Percentiles rank a stretch among this genome's conserved stretches.
Conservation (phyloP, 2,329 filamentous ascomycete species). For the Amauroascus verrucosus region DNA sequence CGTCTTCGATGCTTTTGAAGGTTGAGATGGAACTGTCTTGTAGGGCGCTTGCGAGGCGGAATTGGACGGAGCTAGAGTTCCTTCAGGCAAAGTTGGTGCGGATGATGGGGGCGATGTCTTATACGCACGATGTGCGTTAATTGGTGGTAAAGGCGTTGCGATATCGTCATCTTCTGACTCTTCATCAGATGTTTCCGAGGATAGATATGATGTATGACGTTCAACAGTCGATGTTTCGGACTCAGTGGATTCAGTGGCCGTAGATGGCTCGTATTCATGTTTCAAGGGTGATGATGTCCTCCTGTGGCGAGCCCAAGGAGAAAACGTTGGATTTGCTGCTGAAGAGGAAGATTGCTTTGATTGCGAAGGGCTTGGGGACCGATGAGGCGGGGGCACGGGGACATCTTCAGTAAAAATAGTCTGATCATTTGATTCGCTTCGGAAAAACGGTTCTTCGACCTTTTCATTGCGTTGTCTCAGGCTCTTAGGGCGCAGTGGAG, state of each 20-base stretch:
- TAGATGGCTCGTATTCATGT: slow-evolving; percentile 90
- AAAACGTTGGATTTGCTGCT: slow-evolving; percentile 38
- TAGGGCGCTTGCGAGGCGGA: slow-evolving; percentile 70
- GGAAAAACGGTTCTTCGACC: slow-evolving; percentile 17
- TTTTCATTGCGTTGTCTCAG: slow-evolving; percentile 20
- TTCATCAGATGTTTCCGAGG: slow-evolving; percentile 46
- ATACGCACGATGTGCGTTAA: slow-evolving; percentile 29
- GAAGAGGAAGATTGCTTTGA: slow-evolving; percentile 34
- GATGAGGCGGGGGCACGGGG: slow-evolving; percentile 41
- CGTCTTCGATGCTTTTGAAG: slow-evolving; percentile 43
- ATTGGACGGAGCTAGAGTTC: slow-evolving; percentile 64
- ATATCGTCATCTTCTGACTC: slow-evolving; percentile 45
- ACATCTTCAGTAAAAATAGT: slow-evolving; percentile 25
- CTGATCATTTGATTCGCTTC: slow-evolving; percentile 5
- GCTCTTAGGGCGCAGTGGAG: slow-evolving; percentile 22
- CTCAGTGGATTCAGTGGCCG: slow-evolving; percentile 51
- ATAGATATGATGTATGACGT: slow-evolving; percentile 38
- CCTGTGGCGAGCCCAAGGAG: slow-evolving; percentile 45
- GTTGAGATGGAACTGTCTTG: slow-evolving; percentile 41
- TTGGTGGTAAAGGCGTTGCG: slow-evolving; percentile 28
- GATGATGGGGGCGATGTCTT: slow-evolving; percentile 33
- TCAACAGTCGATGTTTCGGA: slow-evolving; percentile 49
- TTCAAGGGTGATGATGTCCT: slow-evolving; percentile 87
- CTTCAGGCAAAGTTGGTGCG: slow-evolving; percentile 31
- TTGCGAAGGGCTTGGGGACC: slow-evolving; percentile 40